Evolutionary conservation across 371 early-diverging fungal genomes (phyloP), one percentile per base, ranked within the genome.

Genomic region (Apophysomyces variabilis): DNA sequence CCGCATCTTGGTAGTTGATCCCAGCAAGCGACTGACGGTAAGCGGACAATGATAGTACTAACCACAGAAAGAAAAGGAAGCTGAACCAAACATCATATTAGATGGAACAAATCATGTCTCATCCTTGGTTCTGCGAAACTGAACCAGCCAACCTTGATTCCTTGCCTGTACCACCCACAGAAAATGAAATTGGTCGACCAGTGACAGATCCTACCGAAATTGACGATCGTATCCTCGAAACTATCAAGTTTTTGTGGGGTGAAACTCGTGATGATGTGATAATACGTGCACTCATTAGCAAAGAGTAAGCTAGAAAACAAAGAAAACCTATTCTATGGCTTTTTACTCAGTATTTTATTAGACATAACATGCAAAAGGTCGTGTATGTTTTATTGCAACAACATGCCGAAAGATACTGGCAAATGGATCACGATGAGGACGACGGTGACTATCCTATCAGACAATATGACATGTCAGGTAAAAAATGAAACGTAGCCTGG

Each of bases 351-450:
- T 37, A n/a, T 43, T 32, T 21, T 12, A 35, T 12, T 66, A 81
- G 82, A 56, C 77, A 78, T 32, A 83, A 83, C 61, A 83, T 83
- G 83, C 83, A 83, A 70, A 83, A 83, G 56, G 83, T 83, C 3
- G 76, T 79, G 4, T 83, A 83, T 65, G 83, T 80, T 8, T 65
- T 83, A 13, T 68, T 83, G 32, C 77, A 80, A 45, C 80, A 76
- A 45, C 83, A 80, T 64, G 78, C 83, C 12, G 77, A 78, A 47
- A 68, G 70, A 32, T 80, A 80, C 21, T 83, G 83, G 83, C 80
- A 83, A 59, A 67, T 71, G 12, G 80, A 80, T 21, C 80, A 83
- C 44, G 75, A 71, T 58, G 80, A 80, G 39, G 83, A 73, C 13
- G 67, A 66, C 13, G 37, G 62, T 13, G 58, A 32, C 38, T 46